Evolutionary conservation across 495 filamentous ascomycete genomes (phyloP), one percentile per base, ranked within the genome.

Genomic region (Mycothermus thermophilus): DNA sequence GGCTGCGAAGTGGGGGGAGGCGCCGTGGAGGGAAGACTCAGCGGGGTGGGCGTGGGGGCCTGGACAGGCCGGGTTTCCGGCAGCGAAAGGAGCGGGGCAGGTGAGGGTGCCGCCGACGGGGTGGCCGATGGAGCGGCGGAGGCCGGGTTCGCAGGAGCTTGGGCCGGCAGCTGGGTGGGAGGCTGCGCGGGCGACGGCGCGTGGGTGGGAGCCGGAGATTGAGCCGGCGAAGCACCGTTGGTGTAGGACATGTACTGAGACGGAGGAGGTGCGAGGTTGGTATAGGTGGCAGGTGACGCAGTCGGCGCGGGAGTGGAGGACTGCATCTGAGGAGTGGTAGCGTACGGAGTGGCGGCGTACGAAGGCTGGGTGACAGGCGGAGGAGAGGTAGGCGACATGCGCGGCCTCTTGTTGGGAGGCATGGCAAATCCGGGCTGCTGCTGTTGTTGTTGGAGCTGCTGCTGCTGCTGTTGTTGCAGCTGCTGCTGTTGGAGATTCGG

Each of bases 371-470:
- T 67, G 8, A 42, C 46, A 10, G 46, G 37, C 3, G 48, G 51
- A 12, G 49, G 42, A 1, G 34, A 58, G 33, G 77, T 74, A 16
- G 80, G 74, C 17, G 80, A 84, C 10, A 84, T 59, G 14, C 74
- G 74, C 36, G 72, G 72, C 29, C 80, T 69, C 55, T 92, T 81
- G 33, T 58, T 72, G 0, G 72, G 67, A 12, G 75, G 77, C 29
- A 69, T 53, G 16, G 52, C 26, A 26, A 46, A 60, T 2, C 24
- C 27, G 1, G 44, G 40, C 12, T 49, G 47, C n/a, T n/a, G n/a
- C n/a, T n/a, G n/a, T n/a, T n/a, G n/a, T n/a, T n/a, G n/a, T n/a
- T n/a, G n/a, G n/a, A n/a, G n/a, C n/a, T n/a, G n/a, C n/a, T n/a
- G n/a, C n/a, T n/a, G n/a, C n/a, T n/a, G n/a, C n/a, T n/a, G n/a